A percentile compares a stretch with the other conserved stretches of the same genome.
These are phyloP conservation scores for Fusarium virguliforme DNA, from an alignment of 2,329 filamentous ascomycete species.

Conservation along the genomic window DNA sequence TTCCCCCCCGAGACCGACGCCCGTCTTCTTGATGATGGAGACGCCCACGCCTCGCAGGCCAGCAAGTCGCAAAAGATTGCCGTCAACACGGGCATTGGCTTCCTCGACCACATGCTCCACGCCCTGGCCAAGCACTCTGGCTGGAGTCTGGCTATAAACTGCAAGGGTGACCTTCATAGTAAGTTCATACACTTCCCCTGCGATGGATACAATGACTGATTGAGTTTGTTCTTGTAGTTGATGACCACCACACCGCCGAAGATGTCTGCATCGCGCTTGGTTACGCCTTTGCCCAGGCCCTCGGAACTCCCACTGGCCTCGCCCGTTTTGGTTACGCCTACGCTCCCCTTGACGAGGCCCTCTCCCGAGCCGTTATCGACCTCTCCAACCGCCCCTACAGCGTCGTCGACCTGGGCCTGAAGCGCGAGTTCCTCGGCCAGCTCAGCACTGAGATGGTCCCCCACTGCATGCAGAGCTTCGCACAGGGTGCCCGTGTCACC, in stretches of 20 bases:
- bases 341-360: slow-evolving; percentile 93
- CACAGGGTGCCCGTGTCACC: slow-evolving; percentile 90
- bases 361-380: slow-evolving; percentile 94
- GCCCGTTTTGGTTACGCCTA: slow-evolving; percentile 94
- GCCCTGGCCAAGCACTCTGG: slow-evolving; percentile 95
- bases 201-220: slow-evolving; percentile 27
- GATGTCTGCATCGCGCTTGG: slow-evolving; percentile 95
- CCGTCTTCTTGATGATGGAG: slow-evolving; percentile 66
- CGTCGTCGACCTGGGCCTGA: slow-evolving; percentile 87
- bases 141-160: slow-evolving; percentile 89
- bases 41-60: slow-evolving; percentile 85
- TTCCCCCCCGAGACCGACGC: slow-evolving; percentile 77
- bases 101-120: slow-evolving; percentile 99
- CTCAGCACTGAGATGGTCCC: slow-evolving; percentile 97
- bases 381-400: slow-evolving; percentile 92
- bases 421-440: slow-evolving; percentile 93
- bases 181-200: slow-evolving; percentile 56
- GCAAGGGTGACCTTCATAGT: slow-evolving; percentile 94
- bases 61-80: slow-evolving; percentile 89
- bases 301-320: slow-evolving; percentile 84
- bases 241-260: slow-evolving; percentile 98
- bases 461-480: slow-evolving; percentile 95
- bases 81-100: slow-evolving; percentile 94
- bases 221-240: slow-evolving; percentile 70
- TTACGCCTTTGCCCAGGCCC: slow-evolving; percentile 83